Evolutionary conservation across 2,329 filamentous ascomycete genomes (phyloP), one percentile per base, ranked within the genome.

Genomic region (Mollisiaceae sp.): DNA sequence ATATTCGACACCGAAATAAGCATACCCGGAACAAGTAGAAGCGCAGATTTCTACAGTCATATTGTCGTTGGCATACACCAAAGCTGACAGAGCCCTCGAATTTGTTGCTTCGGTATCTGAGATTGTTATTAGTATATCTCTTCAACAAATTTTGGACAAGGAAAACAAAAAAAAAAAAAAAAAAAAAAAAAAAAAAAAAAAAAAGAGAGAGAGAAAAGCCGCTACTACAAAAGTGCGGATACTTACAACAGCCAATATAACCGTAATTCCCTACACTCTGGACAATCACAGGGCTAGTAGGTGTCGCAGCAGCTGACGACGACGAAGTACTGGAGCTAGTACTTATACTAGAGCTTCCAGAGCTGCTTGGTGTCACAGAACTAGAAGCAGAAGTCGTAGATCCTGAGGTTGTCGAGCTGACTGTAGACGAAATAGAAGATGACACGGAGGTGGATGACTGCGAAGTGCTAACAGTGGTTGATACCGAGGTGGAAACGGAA

Each of bases 1-100:
- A 66, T 78, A 79, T 64, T 79, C 77, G 0, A 78, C 47, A 8
- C 77, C 78, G 14, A 76, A 74, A 24, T 69, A 76, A 0, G 59
- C 60, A 24, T 68, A 76, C 8, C 67, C 70, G 6, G 70, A 69
- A 32, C 73, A 78, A 27, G 70, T 65, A 1, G 67, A 27, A 22
- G 66, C 69, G 60, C 77, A 78, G 8, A 69, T 68, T 58, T 78
- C 70, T 54, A 77, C 63, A 11, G 66, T 69, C 65, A 73, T 71
- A 12, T 66, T 65, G 47, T 73, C 65, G 22, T 67, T 70, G 20
- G 66, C 60, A 45, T 67, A 70, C 5, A 63, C 65, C 14, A 65
- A 65, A 5, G 32, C 54, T 36, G 41, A 55, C 0, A 77, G 64
- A 6, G 76, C 74, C 4, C 75, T 67, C 3, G 71, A 72, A 20